Conservation (phyloP, 352 stramenopile genomes). For the Pythium volutum region DNA sequence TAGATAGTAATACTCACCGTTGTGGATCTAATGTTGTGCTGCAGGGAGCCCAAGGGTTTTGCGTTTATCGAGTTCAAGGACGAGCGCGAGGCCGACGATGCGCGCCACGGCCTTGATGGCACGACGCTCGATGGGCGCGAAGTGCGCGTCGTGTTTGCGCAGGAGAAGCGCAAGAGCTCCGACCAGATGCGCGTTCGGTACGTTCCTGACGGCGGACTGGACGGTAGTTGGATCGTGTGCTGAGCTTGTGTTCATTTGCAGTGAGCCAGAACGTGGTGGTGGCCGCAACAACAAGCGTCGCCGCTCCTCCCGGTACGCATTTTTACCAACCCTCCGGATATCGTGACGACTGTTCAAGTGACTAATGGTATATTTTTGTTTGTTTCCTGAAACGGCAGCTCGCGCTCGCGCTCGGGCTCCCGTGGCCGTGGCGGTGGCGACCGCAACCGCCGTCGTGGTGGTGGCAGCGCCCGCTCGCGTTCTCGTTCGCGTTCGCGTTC, state of each 20-base stretch:
- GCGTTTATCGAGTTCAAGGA: slow-evolving; percentile 95
- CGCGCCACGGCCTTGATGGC: slow-evolving; percentile 89
- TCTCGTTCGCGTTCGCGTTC: slow-evolving; percentile 35
- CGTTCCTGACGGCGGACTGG: not conserved
- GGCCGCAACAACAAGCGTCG: slow-evolving; percentile 11
- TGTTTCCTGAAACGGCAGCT: too few relatives aligned
- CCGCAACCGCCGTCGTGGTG: slow-evolving; percentile 17
- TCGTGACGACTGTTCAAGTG: too few relatives aligned
- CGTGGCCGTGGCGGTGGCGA: slow-evolving; percentile 20
- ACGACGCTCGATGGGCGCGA: slow-evolving; percentile 91
- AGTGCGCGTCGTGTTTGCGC: slow-evolving; percentile 95
- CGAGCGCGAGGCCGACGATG: slow-evolving; percentile 89
- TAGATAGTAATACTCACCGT: not conserved
- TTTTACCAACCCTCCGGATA: too few relatives aligned
- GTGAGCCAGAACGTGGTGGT: slow-evolving; percentile 8
- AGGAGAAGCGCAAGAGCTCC: slow-evolving; percentile 94
- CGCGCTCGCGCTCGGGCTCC: slow-evolving; percentile 49
- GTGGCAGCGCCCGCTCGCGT: slow-evolving; percentile 26
- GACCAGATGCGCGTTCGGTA: slow-evolving; percentile 91
- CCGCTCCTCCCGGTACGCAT: slow-evolving; percentile 15
- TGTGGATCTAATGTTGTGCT: slow-evolving; percentile 9
- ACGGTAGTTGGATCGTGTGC: not conserved
- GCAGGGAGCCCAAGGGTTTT: slow-evolving; percentile 92
- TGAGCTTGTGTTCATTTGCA: not conserved
- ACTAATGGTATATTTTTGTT: too few relatives aligned